Evolutionary conservation across 2,329 filamentous ascomycete species (phyloP), one percentile per base, ranked within the genome.

Genomic region (Shiraia sp.): DNA sequence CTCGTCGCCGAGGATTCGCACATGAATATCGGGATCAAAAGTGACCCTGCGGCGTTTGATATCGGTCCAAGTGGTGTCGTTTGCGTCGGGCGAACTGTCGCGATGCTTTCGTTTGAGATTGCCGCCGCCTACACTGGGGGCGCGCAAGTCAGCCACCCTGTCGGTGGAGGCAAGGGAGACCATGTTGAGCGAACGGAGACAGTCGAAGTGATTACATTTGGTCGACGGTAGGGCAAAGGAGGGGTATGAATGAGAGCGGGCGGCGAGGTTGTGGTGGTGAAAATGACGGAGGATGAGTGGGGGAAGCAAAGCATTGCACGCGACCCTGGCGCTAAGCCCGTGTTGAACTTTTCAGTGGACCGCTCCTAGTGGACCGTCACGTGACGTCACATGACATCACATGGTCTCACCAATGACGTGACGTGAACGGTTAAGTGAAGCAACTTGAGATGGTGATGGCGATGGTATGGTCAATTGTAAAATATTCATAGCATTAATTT

Each of bases 11-110:
- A 74, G 61, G 45, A 75, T 70, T 32, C 65, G 67, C 22, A 77
- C 67, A 43, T 77, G 69, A 36, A 76, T 70, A 34, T 74, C 69
- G 30, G 73, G 71, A 40, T 75, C 68, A 47, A 78, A 79, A 1
- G 74, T 73, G 17, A 79, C 76, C 36, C 69, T 72, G 26, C 70
- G 66, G 45, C 67, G 66, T 55, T 79, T 79, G 28, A 61, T 63
- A 25, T 71, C 66, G 37, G 58, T 65, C 12, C 40, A 12, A 8
- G 56, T 53, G 3, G 64, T 57, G 35, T 66, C 63, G 36, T 71
- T 68, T 34, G 46, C 42, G 49, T 63, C 57, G 49, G 59, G 53
- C 25, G 59, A 57, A 32, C 44, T 40, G 34, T 65, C 64, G 44
- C 38, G 33, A 33, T 66, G 61, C 49, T 65, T 70, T 53, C 67